Base-by-base conservation (phyloP, 106 monocot species). In the Dendrobium catenatum region DNA sequence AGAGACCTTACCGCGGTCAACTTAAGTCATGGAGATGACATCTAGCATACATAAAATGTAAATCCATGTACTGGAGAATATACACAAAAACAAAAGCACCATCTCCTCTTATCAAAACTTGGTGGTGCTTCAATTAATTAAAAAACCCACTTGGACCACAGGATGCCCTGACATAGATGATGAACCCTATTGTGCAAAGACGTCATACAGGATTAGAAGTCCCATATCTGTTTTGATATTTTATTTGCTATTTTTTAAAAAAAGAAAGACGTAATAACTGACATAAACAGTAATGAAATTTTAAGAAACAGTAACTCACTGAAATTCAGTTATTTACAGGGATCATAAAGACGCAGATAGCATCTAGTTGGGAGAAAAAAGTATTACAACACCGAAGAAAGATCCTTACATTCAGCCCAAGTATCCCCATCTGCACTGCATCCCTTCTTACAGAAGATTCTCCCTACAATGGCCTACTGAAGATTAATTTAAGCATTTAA, bases 391-490 rank as follows among this genome's bases (percentile, higher is more conserved):
- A 44, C 18, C 29, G 10, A 13, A 75, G 66, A 68, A 42, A 41
- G 31, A 72, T 42, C 55, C 87, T 89, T 89, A 98, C 97, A 98
- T 79, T 98, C 97, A 19, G 94, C 94, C 94, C 92, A 95, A 29
- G 82, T 88, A 10, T 94, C 97, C 5, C 82, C 92, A 80, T 98
- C 97, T 37, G 85, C 77, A 81, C 84, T 85, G 77, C 97, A 98
- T 67, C 97, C 97, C 76, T 98, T 98, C 91, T 98, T 98, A 88
- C 97, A 98, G 82, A 98, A 98, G 29, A 98, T 90, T 81, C 97
- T 90, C 97, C 97, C 97, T 97, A 77, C 82, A 84, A 81, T 16
- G 74, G 80, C 46, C 77, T 33, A 84, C 11, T 41, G 31, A 76
- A 49, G 26, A 11, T 76, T 76, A 76, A 49, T 48, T 49, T 49